Evolutionary conservation across 2,329 filamentous ascomycete species (phyloP).

Genomic region (Fusarium sp.): DNA sequence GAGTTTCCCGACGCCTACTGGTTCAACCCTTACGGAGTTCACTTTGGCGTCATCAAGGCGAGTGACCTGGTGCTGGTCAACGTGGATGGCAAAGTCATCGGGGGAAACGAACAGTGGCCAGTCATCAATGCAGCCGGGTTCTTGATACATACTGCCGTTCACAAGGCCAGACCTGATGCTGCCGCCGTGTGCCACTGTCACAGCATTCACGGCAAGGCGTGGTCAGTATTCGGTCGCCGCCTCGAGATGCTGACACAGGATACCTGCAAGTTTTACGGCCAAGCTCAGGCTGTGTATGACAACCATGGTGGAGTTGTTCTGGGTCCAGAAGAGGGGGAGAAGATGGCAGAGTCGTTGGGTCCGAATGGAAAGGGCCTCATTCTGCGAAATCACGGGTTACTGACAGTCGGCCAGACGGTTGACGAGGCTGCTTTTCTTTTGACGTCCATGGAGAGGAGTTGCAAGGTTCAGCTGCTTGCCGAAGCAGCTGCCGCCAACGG

Average conservation of each 20-base stretch:
- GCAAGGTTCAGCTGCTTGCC: constrained; percentile 39
- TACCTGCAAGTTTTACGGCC: constrained; percentile 63
- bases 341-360: constrained; percentile 67
- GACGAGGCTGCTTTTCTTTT: constrained; percentile 74
- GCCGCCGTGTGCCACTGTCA: constrained; percentile 15
- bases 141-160: constrained; percentile 15
- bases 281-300: constrained; percentile 66
- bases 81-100: not conserved
- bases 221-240: not conserved
- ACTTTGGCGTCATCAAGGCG: not conserved
- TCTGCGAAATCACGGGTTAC: constrained; percentile 70
- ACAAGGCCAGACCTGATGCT: constrained; percentile 10
- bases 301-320: constrained; percentile 72
- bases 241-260: constrained; percentile 73
- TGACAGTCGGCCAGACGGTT: constrained; percentile 71
- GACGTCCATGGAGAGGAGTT: constrained; percentile 27
- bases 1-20: constrained; percentile 29
- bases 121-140: not conserved
- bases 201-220: constrained; percentile 8
- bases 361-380: constrained; percentile 62
- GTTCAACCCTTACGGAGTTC: not conserved
- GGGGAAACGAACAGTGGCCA: not conserved
- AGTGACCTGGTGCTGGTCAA: not conserved
- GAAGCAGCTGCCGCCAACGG: not conserved
- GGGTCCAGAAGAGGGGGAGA: constrained; percentile 65